Percentiles rank a stretch among this genome's conserved stretches.
Evolutionary conservation across 2,329 filamentous ascomycete genomes (phyloP).

Genomic region (Bimuria novae-zelandiae): DNA sequence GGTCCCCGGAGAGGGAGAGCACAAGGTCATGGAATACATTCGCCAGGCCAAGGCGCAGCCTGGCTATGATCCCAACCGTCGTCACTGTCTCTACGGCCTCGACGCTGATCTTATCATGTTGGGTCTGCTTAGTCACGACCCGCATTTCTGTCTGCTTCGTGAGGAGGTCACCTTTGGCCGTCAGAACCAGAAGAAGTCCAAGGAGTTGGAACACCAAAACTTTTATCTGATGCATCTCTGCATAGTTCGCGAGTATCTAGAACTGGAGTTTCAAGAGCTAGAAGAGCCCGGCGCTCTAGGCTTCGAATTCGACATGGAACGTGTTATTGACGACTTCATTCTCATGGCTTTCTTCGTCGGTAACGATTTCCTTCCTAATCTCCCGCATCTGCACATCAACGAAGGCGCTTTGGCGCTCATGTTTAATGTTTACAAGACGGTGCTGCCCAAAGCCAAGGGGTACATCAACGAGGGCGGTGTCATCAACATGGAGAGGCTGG

Average conservation of each 20-base stretch:
- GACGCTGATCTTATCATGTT: slow-evolving; percentile 99
- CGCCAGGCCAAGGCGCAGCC: slow-evolving; percentile 95
- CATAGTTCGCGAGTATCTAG: slow-evolving; percentile 95
- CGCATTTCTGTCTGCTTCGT: slow-evolving; percentile 94
- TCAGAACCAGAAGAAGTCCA: slow-evolving; percentile 83
- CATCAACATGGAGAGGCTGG: slow-evolving; percentile 83
- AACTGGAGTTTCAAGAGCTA: slow-evolving; percentile 94
- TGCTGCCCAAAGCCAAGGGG: slow-evolving; percentile 83
- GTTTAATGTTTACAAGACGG: slow-evolving; percentile 94
- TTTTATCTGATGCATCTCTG: slow-evolving; percentile 97
- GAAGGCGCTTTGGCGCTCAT: slow-evolving; percentile 95
- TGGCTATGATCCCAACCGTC: slow-evolving; percentile 87
- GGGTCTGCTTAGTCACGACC: slow-evolving; percentile 94
- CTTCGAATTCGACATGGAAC: slow-evolving; percentile 90
- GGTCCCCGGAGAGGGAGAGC: slow-evolving; percentile 95
- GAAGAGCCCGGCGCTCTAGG: slow-evolving; percentile 71
- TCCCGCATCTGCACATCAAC: slow-evolving; percentile 96
- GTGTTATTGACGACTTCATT: slow-evolving; percentile 98
- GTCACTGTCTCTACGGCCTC: slow-evolving; percentile 95
- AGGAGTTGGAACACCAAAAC: slow-evolving; percentile 97
- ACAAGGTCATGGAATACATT: slow-evolving; percentile 99
- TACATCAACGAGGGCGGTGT: slow-evolving; percentile 96
- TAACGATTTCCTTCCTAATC: slow-evolving; percentile 97
- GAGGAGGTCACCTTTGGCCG: slow-evolving; percentile 98
- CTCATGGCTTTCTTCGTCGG: slow-evolving; percentile 99